Evolutionary conservation across 345 rosid genomes (phyloP), one percentile per base, ranked within the genome.

Genomic region (Laguncularia racemosa): DNA sequence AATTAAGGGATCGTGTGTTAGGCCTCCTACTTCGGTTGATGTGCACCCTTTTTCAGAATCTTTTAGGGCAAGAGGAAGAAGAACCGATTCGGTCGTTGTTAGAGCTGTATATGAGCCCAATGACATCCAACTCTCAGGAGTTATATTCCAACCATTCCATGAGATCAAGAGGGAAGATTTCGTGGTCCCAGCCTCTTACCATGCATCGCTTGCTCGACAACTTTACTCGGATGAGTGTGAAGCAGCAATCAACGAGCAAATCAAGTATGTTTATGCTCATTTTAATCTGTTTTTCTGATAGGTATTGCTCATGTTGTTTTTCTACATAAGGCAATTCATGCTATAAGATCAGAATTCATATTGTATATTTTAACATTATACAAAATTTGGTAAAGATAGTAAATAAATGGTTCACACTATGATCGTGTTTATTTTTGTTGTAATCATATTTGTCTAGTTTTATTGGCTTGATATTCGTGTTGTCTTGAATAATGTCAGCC

Each of bases 181-280:
- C 14, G 58, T 71, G 5, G 76, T 89, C 47, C 95, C 96, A 0
- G 49, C 81, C 50, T 40, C 82, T 14, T 77, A 77, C 17, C 53
- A 70, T 0, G 64, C 54, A 46, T 88, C 96, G 16, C 80, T 85
- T 16, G 93, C 90, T 73, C 91, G 96, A 59, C 96, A 89, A 58
- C 45, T 28, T 3, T 89, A 40, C 19, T 48, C 52, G 2, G 80
- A 81, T 13, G 75, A 74, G 14, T 56, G 75, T 55, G 96, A 85
- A 71, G 74, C 89, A 5, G 85, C 80, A 8, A 52, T 85, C 21
- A 89, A 85, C n/a, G 91, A 85, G 82, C 96, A 85, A 69, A 89
- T 89, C 87, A 89, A 89, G 96, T 89, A 63, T 58, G 78, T 70
- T 13, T 10, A 48, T 9, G 14, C 48, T 16, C 14, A 13, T 20